phyloP scores from a whole-genome alignment of 2,329 filamentous ascomycete genomes.

The Ambrosiella xylebori region DNA sequence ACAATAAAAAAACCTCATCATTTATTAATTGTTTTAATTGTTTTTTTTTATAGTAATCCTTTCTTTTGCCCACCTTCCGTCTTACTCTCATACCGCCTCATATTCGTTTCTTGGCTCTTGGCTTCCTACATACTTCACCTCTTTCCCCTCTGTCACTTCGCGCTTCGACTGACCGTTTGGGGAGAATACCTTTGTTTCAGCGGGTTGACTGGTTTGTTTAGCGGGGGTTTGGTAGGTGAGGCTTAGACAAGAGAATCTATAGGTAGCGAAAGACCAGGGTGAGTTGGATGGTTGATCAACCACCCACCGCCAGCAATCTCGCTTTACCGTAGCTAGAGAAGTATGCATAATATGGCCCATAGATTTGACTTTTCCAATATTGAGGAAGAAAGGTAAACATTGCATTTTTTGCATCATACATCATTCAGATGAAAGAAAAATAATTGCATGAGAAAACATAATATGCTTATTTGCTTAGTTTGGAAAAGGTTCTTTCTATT shows the following conservation, averaged over 20 bases:
- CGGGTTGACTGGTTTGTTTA: background rate
- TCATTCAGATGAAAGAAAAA: no score
- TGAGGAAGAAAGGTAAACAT: no score
- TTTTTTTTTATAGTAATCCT: background rate
- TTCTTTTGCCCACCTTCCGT: background rate
- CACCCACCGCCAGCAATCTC: no score
- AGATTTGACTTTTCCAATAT: no score
- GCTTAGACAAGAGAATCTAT: background rate
- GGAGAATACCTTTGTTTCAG: background rate
- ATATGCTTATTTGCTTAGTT: no score
- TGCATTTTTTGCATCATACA: no score
- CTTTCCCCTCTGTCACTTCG: background rate
- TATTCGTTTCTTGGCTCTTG: background rate
- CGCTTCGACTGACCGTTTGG: background rate
- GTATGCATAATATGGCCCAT: no score
- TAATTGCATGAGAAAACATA: no score
- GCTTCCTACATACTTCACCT: background rate
- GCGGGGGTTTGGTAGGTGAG: background rate
- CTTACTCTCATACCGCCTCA: background rate
- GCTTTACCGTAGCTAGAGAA: no score
- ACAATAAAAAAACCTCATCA: no score
- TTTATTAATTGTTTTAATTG: background rate
- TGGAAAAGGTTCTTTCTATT: no score
- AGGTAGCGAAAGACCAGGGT: background rate
- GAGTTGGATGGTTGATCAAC: no score